These are phyloP conservation scores for Niebla homalea DNA, from an alignment of 495 filamentous ascomycete species.

Conservation along the genomic window DNA sequence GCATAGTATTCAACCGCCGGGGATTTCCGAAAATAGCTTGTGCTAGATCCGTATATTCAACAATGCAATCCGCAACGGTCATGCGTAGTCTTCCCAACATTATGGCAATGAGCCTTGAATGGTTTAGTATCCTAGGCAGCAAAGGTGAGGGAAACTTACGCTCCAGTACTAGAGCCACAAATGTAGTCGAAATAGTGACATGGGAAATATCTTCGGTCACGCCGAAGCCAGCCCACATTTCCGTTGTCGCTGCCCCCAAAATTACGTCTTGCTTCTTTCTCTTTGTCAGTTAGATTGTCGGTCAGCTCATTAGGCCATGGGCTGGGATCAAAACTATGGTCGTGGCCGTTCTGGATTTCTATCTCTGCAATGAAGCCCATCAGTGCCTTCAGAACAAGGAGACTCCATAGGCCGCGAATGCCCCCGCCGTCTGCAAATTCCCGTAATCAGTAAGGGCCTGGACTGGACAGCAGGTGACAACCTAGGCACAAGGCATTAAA, in stretches of 20 bases:
- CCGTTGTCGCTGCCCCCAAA: too few relatives aligned
- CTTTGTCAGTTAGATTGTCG: slow-evolving; percentile 3
- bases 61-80: slow-evolving; percentile 12
- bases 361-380: slow-evolving; percentile 7
- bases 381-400: slow-evolving; percentile 10
- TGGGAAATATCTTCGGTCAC: slow-evolving; percentile 10
- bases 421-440: slow-evolving; percentile 11
- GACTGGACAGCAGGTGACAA: background rate
- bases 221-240: background rate
- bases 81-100: slow-evolving; percentile 16
- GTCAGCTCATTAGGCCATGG: slow-evolving; percentile 6
- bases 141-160: background rate
- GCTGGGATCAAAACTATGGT: slow-evolving; percentile 11
- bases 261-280: background rate
- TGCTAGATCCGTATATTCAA: slow-evolving; percentile 9
- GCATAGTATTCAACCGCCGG: background rate
- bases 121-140: background rate
- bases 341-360: background rate
- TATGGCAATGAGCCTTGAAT: slow-evolving; percentile 13
- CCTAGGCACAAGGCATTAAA: background rate
- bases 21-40: slow-evolving; percentile 12
- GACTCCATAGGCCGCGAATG: slow-evolving; percentile 11
- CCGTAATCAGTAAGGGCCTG: background rate
- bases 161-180: slow-evolving; percentile 13
- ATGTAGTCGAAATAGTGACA: slow-evolving; percentile 16